Conservation (phyloP, 345 rosid species). For the Citropsis articulata region DNA sequence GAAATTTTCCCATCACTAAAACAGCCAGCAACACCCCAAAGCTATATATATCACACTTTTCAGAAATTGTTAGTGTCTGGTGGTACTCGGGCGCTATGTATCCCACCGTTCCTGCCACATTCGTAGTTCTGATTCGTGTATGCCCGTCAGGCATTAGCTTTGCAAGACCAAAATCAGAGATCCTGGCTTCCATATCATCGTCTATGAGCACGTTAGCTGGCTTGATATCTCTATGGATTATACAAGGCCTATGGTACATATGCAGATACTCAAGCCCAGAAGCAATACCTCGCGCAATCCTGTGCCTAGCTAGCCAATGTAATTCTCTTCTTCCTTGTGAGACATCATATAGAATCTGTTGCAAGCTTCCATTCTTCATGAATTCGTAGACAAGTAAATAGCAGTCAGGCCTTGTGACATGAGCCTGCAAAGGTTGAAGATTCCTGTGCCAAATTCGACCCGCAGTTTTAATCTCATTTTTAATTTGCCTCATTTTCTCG, state of each 20-base stretch:
- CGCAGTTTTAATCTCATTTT: neutral
- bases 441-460: neutral
- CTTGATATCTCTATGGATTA: neutral
- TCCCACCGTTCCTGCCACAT: neutral
- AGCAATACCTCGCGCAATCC: neutral
- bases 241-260: neutral
- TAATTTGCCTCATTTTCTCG: neutral
- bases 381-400: neutral
- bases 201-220: neutral
- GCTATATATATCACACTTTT: neutral
- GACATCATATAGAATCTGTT: neutral
- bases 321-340: neutral
- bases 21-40: neutral
- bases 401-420: neutral
- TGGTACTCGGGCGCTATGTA: neutral
- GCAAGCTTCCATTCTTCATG: neutral
- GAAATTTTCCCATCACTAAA: neutral
- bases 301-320: neutral
- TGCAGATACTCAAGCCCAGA: neutral
- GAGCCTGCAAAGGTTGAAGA: neutral
- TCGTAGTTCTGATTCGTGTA: neutral
- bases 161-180: neutral
- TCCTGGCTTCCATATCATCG: neutral
- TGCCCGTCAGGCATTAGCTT: neutral
- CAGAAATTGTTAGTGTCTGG: neutral